phyloP scores from a whole-genome alignment of 1,139 yeast species.

The Geotrichum europaeum region DNA sequence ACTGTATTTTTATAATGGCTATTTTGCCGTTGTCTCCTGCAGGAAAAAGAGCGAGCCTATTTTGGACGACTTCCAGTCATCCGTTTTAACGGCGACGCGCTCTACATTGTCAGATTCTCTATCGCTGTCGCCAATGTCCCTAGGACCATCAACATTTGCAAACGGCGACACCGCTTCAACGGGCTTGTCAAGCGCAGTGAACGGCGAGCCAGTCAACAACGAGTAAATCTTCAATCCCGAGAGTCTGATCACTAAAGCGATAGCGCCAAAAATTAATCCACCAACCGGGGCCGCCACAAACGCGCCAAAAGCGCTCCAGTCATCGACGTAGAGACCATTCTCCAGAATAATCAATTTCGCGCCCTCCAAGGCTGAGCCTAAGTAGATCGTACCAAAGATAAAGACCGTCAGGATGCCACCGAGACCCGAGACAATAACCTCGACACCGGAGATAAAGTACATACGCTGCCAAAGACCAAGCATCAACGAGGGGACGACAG shows the following conservation, averaged over 20 bases:
- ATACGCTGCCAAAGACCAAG: conserved; percentile 62
- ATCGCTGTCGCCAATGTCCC: background rate
- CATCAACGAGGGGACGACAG: conserved; percentile 80
- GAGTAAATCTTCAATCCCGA: conserved; percentile 37
- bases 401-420: conserved; percentile 78
- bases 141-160: conserved; percentile 9
- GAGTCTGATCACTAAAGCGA: conserved; percentile 50
- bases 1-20: background rate
- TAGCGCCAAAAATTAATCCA: conserved; percentile 55
- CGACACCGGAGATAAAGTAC: conserved; percentile 72
- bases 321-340: conserved; percentile 75
- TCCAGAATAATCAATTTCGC: conserved; percentile 65
- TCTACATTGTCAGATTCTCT: background rate
- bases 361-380: conserved; percentile 64
- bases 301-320: conserved; percentile 95
- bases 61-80: conserved; percentile 13
- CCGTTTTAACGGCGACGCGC: background rate
- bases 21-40: background rate
- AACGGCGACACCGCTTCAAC: conserved; percentile 18
- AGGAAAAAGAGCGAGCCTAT: conserved; percentile 9
- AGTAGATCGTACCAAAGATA: conserved; percentile 77
- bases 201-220: conserved; percentile 40
- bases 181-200: conserved; percentile 54
- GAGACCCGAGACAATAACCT: conserved; percentile 74
- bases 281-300: conserved; percentile 88